Evolutionary conservation across 176 grass and related monocot genomes (phyloP), one percentile per base, ranked within the genome.

Genomic region (Triticum urartu): DNA sequence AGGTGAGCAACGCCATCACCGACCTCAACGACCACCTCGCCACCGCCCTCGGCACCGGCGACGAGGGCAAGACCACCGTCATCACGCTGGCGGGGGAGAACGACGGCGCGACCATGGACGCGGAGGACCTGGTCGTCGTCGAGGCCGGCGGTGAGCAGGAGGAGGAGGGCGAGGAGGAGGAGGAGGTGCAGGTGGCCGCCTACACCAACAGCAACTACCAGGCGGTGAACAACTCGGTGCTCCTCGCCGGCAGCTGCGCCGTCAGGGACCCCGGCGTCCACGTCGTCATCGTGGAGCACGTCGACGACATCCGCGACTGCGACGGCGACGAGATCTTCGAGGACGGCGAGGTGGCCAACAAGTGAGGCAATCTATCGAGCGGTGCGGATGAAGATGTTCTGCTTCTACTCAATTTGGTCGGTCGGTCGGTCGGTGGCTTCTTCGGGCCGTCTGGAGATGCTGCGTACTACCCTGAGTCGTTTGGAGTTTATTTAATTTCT

Each of bases 151-250:
- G n/a, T 0, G 61, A 77, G 0, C 17, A 50, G 0, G 89, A 84
- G 0, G 69, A 82, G 0, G 69, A 59, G 0, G 47, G 65, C 2
- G 78, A 40, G 25, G 86, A 83, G 0, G 91, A 92, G 6, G 40
- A 43, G 18, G 89, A 93, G 62, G 74, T 22, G 15, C 63, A 83
- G 20, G 66, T 95, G 83, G 79, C 62, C 45, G 78, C 92, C 73
- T 94, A 92, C 87, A 85, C 90, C 67, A 96, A 93, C 87, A 99
- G 92, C 91, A 99, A 96, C 87, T 96, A 97, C 91, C 97, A 99
- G 90, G 94, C 97, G 39, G 89, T 93, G 12, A 99, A 97, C 92
- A 99, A 93, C 91, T 99, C 97, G 5, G 91, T 99, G 81, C 85
- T 97, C 64, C 79, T 97, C 54, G 87, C 89, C 28, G 94, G 97